Conservation (phyloP, 768 basidiomycete species). For the Leucocoprinus sp. region DNA sequence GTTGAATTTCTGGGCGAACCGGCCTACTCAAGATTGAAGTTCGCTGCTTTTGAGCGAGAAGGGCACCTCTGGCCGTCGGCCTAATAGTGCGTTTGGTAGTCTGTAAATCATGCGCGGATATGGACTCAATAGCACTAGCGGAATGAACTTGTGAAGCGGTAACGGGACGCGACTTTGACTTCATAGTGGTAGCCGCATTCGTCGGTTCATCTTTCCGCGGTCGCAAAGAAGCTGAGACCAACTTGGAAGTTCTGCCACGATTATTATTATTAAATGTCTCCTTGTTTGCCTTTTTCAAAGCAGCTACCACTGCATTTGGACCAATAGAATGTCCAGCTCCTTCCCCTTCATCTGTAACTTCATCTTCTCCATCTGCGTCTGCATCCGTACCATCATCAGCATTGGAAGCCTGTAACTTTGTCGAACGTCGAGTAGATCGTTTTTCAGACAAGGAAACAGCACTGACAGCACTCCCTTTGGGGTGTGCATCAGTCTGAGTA, state of each 20-base stretch:
- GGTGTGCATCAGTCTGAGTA: not conserved
- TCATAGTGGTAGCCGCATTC: not conserved
- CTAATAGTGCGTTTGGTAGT: slow-evolving; percentile 4
- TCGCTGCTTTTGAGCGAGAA: not conserved
- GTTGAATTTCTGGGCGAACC: not conserved
- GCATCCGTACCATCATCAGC: not conserved
- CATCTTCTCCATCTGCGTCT: not conserved
- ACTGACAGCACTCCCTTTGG: not conserved
- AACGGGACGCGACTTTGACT: not conserved
- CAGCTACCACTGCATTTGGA: slow-evolving; percentile 2
- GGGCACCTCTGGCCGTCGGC: slow-evolving; percentile 1
- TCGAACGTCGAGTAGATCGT: not conserved
- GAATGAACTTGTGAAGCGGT: not conserved
- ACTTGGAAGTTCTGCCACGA: not conserved
- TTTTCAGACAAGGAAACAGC: not conserved
- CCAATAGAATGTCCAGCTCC: slow-evolving; percentile 1
- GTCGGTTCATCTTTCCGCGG: not conserved
- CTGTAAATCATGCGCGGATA: not conserved
- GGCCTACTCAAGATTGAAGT: slow-evolving; percentile 2
- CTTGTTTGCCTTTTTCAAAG: slow-evolving; percentile 3
- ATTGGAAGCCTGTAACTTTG: not conserved
- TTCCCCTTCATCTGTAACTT: not conserved
- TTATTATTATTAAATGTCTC: not conserved
- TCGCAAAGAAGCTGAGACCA: not conserved
- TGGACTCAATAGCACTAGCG: not conserved